phyloP scores from a whole-genome alignment of 2,329 filamentous ascomycete genomes.

The Scedosporium boydii region DNA sequence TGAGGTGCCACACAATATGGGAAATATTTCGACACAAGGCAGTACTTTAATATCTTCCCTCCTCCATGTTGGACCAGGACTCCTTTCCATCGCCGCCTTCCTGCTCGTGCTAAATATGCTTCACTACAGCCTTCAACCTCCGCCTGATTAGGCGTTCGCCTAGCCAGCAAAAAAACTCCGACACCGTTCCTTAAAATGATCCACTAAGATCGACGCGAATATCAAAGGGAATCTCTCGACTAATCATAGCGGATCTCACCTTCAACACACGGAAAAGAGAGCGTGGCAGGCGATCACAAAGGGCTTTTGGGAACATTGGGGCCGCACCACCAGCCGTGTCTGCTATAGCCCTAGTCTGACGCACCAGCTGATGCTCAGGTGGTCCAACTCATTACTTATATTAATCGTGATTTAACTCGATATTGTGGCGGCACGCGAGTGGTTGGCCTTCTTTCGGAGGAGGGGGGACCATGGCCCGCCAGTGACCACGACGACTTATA shows the following conservation, averaged over 20 bases:
- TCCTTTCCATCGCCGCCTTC: not conserved
- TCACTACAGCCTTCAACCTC: not conserved
- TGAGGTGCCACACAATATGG: not conserved
- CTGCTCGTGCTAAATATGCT: not conserved
- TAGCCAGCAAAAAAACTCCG: not conserved
- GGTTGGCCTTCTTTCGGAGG: not conserved
- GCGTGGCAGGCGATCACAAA: not conserved
- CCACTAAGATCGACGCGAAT: not conserved
- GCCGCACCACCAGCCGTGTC: not conserved
- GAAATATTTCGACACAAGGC: not conserved
- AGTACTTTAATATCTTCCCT: not conserved
- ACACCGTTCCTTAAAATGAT: not conserved
- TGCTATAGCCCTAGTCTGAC: not conserved
- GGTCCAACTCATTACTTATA: not conserved
- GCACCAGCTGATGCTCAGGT: not conserved
- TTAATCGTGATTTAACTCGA: not conserved
- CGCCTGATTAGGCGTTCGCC: not conserved
- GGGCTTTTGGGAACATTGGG: not conserved
- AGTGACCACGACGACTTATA: not conserved
- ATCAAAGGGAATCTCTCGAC: not conserved
- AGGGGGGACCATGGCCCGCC: no score
- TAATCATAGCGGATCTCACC: not conserved
- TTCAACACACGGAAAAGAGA: not conserved
- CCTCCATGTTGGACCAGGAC: not conserved
- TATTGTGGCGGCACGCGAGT: slow-evolving; percentile 4